Conservation (phyloP, 2,329 filamentous ascomycete species). For the Claviceps africana region DNA sequence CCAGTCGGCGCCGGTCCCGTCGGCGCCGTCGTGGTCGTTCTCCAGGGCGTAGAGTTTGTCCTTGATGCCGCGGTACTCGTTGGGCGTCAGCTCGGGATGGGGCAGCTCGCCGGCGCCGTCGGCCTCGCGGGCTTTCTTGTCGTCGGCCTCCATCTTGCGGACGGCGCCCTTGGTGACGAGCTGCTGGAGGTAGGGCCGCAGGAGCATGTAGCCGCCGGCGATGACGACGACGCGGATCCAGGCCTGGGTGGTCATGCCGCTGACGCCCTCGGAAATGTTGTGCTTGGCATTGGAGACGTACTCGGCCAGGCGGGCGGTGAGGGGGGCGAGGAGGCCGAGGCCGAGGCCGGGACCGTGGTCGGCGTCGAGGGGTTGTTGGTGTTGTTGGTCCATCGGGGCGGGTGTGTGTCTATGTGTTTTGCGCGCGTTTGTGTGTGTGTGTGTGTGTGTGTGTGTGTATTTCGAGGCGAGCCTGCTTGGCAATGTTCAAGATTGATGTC, state of each 20-base stretch:
- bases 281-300: slow-evolving; percentile 26
- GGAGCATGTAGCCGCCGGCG: slow-evolving; percentile 57
- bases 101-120: neutral
- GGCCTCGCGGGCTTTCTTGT: slow-evolving; percentile 22
- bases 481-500: neutral
- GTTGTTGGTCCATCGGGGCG: slow-evolving; percentile 11
- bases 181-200: slow-evolving; percentile 63
- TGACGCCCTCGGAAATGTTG: slow-evolving; percentile 37
- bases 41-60: slow-evolving; percentile 37
- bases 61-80: slow-evolving; percentile 46
- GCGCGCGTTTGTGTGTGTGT: neutral
- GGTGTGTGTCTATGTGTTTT: neutral
- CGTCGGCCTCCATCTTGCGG: slow-evolving; percentile 47
- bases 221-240: slow-evolving; percentile 59
- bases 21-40: slow-evolving; percentile 30
- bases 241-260: slow-evolving; percentile 34
- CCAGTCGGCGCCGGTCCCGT: slow-evolving; percentile 43
- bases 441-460: neutral
- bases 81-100: slow-evolving; percentile 44
- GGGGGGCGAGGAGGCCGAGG: slow-evolving; percentile 20
- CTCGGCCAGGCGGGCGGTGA: slow-evolving; percentile 18
- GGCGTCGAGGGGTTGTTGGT: slow-evolving; percentile 11
- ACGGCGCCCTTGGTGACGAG: slow-evolving; percentile 49
- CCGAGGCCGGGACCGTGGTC: slow-evolving; percentile 17
- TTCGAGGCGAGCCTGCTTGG: neutral